phyloP scores from a whole-genome alignment of 257 asterid genomes.

The Solanum etuberosum region DNA sequence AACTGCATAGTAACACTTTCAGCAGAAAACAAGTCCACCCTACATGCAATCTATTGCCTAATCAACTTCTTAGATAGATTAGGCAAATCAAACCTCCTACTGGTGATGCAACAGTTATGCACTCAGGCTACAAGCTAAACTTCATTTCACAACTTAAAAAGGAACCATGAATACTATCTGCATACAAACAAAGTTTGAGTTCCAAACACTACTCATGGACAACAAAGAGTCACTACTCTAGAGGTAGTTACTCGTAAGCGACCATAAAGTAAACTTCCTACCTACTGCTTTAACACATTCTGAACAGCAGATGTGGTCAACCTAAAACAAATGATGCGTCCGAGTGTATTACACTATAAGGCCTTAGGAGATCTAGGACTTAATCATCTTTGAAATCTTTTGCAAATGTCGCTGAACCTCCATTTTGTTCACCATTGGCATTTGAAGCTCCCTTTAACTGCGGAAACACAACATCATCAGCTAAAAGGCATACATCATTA shows the following conservation, averaged over 20 bases:
- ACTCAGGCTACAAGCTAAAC: background rate
- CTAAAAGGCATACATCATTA: background rate
- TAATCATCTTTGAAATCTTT: conserved; percentile 38
- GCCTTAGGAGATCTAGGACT: background rate
- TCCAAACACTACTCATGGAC: conserved; percentile 1
- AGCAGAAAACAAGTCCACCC: background rate
- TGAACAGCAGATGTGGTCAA: conserved; percentile 1
- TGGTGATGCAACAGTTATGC: background rate
- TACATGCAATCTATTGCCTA: background rate
- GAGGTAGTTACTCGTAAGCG: conserved; percentile 1
- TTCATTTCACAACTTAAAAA: background rate
- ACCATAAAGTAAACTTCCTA: conserved; percentile 2
- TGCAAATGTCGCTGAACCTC: conserved; percentile 12
- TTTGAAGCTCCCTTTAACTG: conserved; percentile 53
- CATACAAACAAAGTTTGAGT: background rate
- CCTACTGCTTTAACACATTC: conserved; percentile 1
- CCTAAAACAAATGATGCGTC: conserved; percentile 8
- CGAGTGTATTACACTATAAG: background rate
- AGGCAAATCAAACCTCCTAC: no score
- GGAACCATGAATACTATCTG: background rate
- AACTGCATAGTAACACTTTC: background rate
- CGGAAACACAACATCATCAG: background rate
- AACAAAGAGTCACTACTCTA: conserved; percentile 8
- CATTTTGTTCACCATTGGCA: conserved; percentile 21
- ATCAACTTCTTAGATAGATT: background rate